These are phyloP conservation scores for Boletellus ananas DNA, from an alignment of 768 basidiomycete genomes.

Conservation along the genomic window DNA sequence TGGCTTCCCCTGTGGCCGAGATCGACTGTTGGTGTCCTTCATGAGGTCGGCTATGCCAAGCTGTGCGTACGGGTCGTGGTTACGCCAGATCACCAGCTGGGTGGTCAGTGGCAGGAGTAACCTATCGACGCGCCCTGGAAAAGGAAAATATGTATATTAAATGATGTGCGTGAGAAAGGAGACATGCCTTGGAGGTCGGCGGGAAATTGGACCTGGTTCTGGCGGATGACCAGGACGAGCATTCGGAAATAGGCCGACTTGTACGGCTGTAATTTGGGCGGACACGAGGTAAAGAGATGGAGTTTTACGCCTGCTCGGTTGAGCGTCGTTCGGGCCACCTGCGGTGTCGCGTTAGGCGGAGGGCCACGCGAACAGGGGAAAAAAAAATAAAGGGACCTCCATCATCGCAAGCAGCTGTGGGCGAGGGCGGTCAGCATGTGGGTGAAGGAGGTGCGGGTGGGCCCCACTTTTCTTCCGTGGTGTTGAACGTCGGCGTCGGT, in stretches of 20 bases:
- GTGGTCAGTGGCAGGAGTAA: constrained; percentile 33
- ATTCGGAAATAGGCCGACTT: constrained; percentile 50
- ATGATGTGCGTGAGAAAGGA: not conserved
- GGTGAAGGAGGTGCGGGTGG: not conserved
- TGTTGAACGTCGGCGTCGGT: constrained; percentile 20
- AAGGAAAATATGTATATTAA: constrained; percentile 4
- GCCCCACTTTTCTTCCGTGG: constrained; percentile 27
- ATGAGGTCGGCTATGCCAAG: constrained; percentile 34
- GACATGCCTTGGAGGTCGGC: constrained; percentile 26
- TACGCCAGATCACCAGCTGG: constrained; percentile 27
- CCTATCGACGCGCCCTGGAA: constrained; percentile 29
- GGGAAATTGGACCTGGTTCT: constrained; percentile 28
- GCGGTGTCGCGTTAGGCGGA: not conserved
- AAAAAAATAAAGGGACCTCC: constrained; percentile 41
- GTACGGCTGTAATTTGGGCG: constrained; percentile 35
- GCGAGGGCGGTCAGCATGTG: constrained; percentile 5
- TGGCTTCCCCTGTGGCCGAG: constrained; percentile 14
- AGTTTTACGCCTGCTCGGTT: constrained; percentile 38
- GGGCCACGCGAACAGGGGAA: not conserved
- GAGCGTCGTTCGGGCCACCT: constrained; percentile 50
- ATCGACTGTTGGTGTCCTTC: constrained; percentile 12
- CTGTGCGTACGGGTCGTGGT: constrained; percentile 30
- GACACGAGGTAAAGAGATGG: constrained; percentile 46
- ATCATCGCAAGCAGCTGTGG: constrained; percentile 45
- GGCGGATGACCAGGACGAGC: constrained; percentile 38